These are phyloP conservation scores for Mucor mucedo DNA, from an alignment of 371 early-diverging fungal genomes.

Conservation along the genomic window DNA sequence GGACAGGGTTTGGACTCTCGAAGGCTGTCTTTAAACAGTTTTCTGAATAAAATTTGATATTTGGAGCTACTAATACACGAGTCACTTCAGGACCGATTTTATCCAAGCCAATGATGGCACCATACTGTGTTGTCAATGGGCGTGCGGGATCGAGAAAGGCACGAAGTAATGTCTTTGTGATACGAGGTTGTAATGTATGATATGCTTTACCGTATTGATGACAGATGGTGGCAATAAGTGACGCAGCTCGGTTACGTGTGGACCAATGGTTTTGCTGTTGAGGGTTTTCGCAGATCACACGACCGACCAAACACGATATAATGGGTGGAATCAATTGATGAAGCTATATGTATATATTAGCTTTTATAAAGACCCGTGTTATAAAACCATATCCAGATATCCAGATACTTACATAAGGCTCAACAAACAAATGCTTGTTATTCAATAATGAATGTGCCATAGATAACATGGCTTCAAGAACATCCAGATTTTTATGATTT, in stretches of 20 bases:
- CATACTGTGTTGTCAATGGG: slow-evolving; percentile 84
- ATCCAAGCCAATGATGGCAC: slow-evolving; percentile 84
- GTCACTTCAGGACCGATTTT: slow-evolving; percentile 82
- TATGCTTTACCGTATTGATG: slow-evolving; percentile 77
- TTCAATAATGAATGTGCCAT: slow-evolving; percentile 85
- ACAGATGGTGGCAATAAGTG: slow-evolving; percentile 75
- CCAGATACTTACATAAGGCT: slow-evolving; percentile 86
- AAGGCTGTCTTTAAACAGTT: slow-evolving; percentile 36
- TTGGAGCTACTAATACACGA: slow-evolving; percentile 76
- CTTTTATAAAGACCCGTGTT: no score
- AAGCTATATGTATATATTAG: slow-evolving; percentile 56
- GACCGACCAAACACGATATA: slow-evolving; percentile 94
- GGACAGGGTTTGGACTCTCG: slow-evolving; percentile 26
- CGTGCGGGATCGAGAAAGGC: slow-evolving; percentile 89
- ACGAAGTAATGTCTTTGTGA: slow-evolving; percentile 85
- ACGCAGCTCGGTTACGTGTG: slow-evolving; percentile 80
- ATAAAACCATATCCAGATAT: not conserved
- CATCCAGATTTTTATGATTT: slow-evolving; percentile 74
- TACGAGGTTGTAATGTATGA: slow-evolving; percentile 86
- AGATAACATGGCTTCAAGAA: slow-evolving; percentile 78
- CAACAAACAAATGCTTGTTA: slow-evolving; percentile 94
- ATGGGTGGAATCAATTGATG: slow-evolving; percentile 98
- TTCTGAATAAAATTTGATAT: slow-evolving; percentile 68
- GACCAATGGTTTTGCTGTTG: slow-evolving; percentile 81
- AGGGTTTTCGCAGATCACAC: slow-evolving; percentile 73